Base-by-base conservation (phyloP, 495 filamentous ascomycete species). In the Daldinia concentrica region DNA sequence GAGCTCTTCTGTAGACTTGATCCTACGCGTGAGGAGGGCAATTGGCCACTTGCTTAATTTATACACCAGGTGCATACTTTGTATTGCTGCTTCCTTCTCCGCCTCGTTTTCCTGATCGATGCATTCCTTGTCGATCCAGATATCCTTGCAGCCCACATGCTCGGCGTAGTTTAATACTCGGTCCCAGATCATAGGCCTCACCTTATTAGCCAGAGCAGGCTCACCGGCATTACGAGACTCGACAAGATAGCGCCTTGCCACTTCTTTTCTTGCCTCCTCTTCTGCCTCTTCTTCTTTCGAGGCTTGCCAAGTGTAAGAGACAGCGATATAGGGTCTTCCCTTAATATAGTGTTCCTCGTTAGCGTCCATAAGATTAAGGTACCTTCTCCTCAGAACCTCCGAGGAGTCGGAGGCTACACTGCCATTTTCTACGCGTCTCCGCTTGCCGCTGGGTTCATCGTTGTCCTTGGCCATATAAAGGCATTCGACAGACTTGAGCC, bases 111-210 rank as follows among this genome's bases (percentile, higher is more conserved):
- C 67, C 56, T 82, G 79, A 58, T 81, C 71, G 50, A 83, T 74
- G 59, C 81, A 82, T 61, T 83, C 79, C 52, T 76, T 76, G 59
- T 83, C 81, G 57, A 82, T 81, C 81, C 81, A 83, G n/a, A 83
- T 69, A 14, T 72, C 62, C 12, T 74, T 58, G 68, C 76, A 78
- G 22, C 37, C 63, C 24, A 76, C 66, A 30, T 71, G 54, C 11
- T 71, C 56, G 43, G 76, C 70, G 58, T 72, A 78, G 27, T 64
- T 68, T 32, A 78, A 66, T 27, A 65, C 71, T 17, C 76, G 66
- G 17, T 68, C 56, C 71, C 69, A 74, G 52, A 78, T 68, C 6
- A 50, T 36, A 37, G 72, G 65, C 50, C 76, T 74, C 62, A 78
- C 74, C 30, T 60, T 50, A 45, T 71, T 76, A 29, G 71, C 54